Evolutionary conservation across 2,329 filamentous ascomycete genomes (phyloP).

Genomic region (Colletotrichum sp.): DNA sequence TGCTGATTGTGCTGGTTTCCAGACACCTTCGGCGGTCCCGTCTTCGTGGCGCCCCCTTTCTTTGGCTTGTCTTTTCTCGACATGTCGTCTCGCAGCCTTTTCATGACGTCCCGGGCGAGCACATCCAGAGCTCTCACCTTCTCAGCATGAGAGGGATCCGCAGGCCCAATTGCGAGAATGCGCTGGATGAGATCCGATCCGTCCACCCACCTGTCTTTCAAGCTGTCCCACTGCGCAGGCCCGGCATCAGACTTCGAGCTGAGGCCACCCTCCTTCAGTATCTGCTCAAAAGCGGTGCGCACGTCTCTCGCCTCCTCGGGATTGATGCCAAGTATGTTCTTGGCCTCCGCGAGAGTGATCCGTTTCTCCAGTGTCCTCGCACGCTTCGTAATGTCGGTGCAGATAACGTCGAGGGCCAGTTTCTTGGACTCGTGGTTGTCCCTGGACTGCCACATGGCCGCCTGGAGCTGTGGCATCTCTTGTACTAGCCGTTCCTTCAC

Average conservation of each 20-base stretch:
- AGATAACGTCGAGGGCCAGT: slow-evolving; percentile 78
- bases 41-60: background rate
- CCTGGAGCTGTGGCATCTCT: slow-evolving; percentile 67
- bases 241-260: slow-evolving; percentile 77
- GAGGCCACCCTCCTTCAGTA: slow-evolving; percentile 69
- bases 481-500: slow-evolving; percentile 71
- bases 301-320: slow-evolving; percentile 59
- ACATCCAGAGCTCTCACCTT: slow-evolving; percentile 73
- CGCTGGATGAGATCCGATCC: slow-evolving; percentile 59
- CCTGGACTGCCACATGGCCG: slow-evolving; percentile 62
- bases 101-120: slow-evolving; percentile 78
- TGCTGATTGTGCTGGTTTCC: background rate
- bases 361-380: slow-evolving; percentile 68
- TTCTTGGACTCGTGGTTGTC: slow-evolving; percentile 65
- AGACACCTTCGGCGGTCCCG: background rate
- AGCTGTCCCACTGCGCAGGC: slow-evolving; percentile 70
- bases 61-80: slow-evolving; percentile 53
- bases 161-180: slow-evolving; percentile 54
- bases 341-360: slow-evolving; percentile 78
- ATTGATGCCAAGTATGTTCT: slow-evolving; percentile 59
- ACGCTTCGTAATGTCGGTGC: slow-evolving; percentile 81
- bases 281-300: slow-evolving; percentile 68
- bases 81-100: slow-evolving; percentile 73
- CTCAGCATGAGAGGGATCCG: slow-evolving; percentile 55
- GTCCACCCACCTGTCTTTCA: slow-evolving; percentile 73